phyloP scores from a whole-genome alignment of 2,329 filamentous ascomycete genomes.

The Fusarium nodosum region DNA sequence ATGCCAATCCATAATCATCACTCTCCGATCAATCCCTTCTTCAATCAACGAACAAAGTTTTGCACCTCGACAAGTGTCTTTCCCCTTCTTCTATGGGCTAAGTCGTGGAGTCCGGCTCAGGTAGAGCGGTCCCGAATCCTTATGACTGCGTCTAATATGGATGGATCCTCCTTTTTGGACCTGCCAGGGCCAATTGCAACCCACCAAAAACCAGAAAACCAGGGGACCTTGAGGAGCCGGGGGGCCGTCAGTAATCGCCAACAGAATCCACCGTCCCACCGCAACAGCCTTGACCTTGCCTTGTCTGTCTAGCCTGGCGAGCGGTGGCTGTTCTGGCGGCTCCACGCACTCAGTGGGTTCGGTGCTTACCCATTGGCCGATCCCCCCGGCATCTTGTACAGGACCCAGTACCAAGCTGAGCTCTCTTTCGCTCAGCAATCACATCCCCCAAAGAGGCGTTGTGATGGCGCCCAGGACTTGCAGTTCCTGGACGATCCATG shows the following conservation, averaged over 20 bases:
- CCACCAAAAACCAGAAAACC: constrained; percentile 32
- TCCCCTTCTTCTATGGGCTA: constrained; percentile 14
- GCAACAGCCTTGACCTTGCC: constrained; percentile 40
- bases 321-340: constrained; percentile 40
- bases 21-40: constrained; percentile 9
- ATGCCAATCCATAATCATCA: constrained; percentile 13
- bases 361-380: constrained; percentile 44
- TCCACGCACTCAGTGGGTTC: constrained; percentile 38
- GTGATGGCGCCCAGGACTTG: constrained; percentile 46
- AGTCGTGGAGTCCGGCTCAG: constrained; percentile 35
- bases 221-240: constrained; percentile 31
- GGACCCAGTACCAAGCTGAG: constrained; percentile 21
- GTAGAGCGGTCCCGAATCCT: constrained; percentile 20
- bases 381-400: constrained; percentile 25
- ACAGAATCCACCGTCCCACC: constrained; percentile 41
- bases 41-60: constrained; percentile 13
- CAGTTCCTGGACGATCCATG: constrained; percentile 48
- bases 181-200: constrained; percentile 47
- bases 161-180: constrained; percentile 35
- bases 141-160: constrained; percentile 35
- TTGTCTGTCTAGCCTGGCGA: constrained; percentile 44
- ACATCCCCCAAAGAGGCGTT: constrained; percentile 43
- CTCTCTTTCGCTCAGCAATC: constrained; percentile 44
- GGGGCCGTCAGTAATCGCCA: constrained; percentile 33
- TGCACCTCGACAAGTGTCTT: constrained; percentile 35